Evolutionary conservation across 129 eudicot species (phyloP).

Genomic region (Flaveria bidentis): DNA sequence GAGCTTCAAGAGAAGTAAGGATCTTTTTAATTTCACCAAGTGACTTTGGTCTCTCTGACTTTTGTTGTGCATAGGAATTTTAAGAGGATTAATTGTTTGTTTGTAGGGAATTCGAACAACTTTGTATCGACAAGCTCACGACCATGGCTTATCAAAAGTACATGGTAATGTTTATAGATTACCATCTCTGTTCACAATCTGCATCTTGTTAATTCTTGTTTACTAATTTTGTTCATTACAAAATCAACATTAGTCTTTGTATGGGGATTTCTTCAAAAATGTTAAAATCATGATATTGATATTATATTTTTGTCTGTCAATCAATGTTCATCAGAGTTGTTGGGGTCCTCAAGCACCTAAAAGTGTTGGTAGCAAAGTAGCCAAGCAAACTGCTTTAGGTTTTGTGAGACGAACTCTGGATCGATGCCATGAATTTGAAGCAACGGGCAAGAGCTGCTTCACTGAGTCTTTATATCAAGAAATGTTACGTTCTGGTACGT

Average conservation of each 20-base stretch:
- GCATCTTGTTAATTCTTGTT: constrained; percentile 7
- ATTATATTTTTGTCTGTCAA: neutral
- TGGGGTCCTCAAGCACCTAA: constrained; percentile 76
- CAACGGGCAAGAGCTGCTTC: constrained; percentile 79
- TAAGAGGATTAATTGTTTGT: constrained; percentile 24
- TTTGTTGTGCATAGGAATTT: neutral
- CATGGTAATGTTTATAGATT: constrained; percentile 53
- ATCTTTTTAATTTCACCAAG: neutral
- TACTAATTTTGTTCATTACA: constrained; percentile 4
- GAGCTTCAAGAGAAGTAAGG: constrained; percentile 78
- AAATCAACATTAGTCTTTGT: constrained; percentile 15
- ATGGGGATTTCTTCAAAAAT: neutral
- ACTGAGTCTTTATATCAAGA: constrained; percentile 56
- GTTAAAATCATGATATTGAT: constrained; percentile 18
- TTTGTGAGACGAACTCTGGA: constrained; percentile 62
- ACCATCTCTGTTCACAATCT: constrained; percentile 12
- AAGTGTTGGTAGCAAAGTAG: constrained; percentile 71
- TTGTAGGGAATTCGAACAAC: constrained; percentile 68
- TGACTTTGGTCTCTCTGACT: constrained; percentile 3
- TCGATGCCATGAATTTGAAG: constrained; percentile 59
- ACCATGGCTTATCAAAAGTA: constrained; percentile 78
- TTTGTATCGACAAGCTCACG: constrained; percentile 73
- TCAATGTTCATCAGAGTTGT: constrained; percentile 55
- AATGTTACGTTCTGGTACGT: constrained; percentile 54
- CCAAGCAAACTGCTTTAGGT: constrained; percentile 77